Conservation (phyloP, 345 rosid genomes). For the Noccaea bulbosa region DNA sequence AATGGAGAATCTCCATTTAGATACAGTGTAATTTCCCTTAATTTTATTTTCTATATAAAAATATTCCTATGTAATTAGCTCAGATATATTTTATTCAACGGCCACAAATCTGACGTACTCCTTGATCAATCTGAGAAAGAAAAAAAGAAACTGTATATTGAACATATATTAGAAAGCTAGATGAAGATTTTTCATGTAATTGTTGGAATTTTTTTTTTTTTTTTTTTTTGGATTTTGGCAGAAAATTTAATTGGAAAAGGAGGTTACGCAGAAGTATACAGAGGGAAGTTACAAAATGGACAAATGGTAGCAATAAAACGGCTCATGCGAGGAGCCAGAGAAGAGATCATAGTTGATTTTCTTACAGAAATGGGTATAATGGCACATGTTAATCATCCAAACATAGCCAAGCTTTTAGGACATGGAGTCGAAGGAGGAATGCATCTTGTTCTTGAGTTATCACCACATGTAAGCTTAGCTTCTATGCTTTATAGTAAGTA, state of each 20-base stretch:
- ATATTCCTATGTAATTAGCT: no score
- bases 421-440: slow-evolving; percentile 93
- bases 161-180: background rate
- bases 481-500: slow-evolving; percentile 73
- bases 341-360: slow-evolving; percentile 72
- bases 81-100: no score
- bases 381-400: slow-evolving; percentile 94
- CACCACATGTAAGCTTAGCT: slow-evolving; percentile 89
- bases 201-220: background rate
- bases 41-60: background rate
- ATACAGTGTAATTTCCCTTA: background rate
- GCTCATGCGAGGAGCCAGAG: slow-evolving; percentile 63
- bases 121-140: no score
- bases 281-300: slow-evolving; percentile 62
- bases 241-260: slow-evolving; percentile 94
- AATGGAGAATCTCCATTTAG: background rate
- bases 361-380: slow-evolving; percentile 87
- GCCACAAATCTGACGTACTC: no score
- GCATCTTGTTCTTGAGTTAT: slow-evolving; percentile 89
- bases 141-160: background rate
- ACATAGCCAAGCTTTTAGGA: slow-evolving; percentile 81
- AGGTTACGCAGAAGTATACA: slow-evolving; percentile 93
- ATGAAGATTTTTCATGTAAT: background rate
- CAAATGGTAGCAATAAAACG: slow-evolving; percentile 77
- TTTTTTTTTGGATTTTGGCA: slow-evolving; percentile 36